Percentiles rank a stretch among this genome's conserved stretches.
Conservation (phyloP, 2,329 filamentous ascomycete genomes). For the Botryotinia narcissicola region DNA sequence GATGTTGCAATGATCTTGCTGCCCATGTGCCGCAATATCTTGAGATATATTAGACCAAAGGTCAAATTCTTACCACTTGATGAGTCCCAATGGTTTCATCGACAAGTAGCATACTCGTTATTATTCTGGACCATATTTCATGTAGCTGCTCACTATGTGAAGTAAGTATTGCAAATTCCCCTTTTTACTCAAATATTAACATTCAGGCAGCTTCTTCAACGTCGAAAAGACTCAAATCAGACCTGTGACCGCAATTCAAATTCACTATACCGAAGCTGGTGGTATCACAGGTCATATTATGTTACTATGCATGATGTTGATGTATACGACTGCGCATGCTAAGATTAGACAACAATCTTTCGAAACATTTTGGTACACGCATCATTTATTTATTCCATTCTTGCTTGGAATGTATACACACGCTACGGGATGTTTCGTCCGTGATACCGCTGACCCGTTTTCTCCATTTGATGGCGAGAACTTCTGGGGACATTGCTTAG, state of each 20-base stretch:
- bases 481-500: slow-evolving; percentile 92
- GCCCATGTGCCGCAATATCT: slow-evolving; percentile 89
- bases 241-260: slow-evolving; percentile 76
- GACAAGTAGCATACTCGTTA: slow-evolving; percentile 87
- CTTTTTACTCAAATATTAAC: slow-evolving; percentile 22
- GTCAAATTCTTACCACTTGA: slow-evolving; percentile 88
- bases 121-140: slow-evolving; percentile 80
- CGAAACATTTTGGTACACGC: slow-evolving; percentile 99
- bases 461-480: slow-evolving; percentile 80
- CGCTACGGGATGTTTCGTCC: slow-evolving; percentile 93
- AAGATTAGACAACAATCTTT: slow-evolving; percentile 96
- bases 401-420: slow-evolving; percentile 92
- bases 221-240: slow-evolving; percentile 84
- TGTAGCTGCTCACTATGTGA: slow-evolving; percentile 84
- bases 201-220: slow-evolving; percentile 74
- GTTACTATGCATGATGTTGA: slow-evolving; percentile 98
- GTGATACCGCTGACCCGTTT: slow-evolving; percentile 67
- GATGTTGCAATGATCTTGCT: slow-evolving; percentile 86
- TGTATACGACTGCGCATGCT: slow-evolving; percentile 93
- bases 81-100: slow-evolving; percentile 95
- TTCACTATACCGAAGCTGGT: slow-evolving; percentile 85
- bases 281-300: slow-evolving; percentile 96
- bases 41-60: slow-evolving; percentile 83
- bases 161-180: slow-evolving; percentile 55
- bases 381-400: slow-evolving; percentile 98